Conservation (phyloP, 2,329 filamentous ascomycete species). For the Aureobasidium sp. region DNA sequence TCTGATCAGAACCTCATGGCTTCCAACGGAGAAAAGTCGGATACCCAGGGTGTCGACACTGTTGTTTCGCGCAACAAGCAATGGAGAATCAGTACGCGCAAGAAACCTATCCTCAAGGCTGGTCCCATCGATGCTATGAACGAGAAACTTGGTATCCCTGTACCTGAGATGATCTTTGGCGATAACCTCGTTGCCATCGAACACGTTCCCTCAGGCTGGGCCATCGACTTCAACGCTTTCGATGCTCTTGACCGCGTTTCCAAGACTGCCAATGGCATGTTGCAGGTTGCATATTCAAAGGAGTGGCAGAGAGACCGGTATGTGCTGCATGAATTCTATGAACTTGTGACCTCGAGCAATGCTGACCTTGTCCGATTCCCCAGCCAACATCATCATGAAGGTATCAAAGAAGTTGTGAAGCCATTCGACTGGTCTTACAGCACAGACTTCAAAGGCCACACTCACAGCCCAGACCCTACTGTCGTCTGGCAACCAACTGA, state of each 20-base stretch:
- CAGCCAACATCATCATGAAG: conserved; percentile 70
- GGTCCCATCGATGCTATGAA: conserved; percentile 82
- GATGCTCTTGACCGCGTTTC: conserved; percentile 86
- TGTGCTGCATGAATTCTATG: conserved; percentile 34
- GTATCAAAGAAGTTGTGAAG: conserved; percentile 87
- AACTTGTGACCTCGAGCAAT: neutral
- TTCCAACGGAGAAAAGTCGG: conserved; percentile 42
- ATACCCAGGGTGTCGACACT: conserved; percentile 15
- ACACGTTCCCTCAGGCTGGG: conserved; percentile 68
- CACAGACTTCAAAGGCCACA: conserved; percentile 72
- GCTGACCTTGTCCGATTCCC: neutral
- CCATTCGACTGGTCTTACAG: conserved; percentile 98
- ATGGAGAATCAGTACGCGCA: conserved; percentile 61
- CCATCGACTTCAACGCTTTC: conserved; percentile 70
- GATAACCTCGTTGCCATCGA: conserved; percentile 76
- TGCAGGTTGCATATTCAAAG: conserved; percentile 85
- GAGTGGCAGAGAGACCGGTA: conserved; percentile 70
- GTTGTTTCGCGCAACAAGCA: conserved; percentile 21
- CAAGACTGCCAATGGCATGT: conserved; percentile 84
- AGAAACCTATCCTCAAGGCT: conserved; percentile 89
- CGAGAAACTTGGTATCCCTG: conserved; percentile 67
- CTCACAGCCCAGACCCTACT: conserved; percentile 24
- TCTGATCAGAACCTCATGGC: conserved; percentile 19
- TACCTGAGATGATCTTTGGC: conserved; percentile 98
- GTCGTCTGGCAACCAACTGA: conserved; percentile 20